These are phyloP conservation scores for Colletotrichum acutatum DNA, from an alignment of 2,329 filamentous ascomycete species.

Conservation along the genomic window DNA sequence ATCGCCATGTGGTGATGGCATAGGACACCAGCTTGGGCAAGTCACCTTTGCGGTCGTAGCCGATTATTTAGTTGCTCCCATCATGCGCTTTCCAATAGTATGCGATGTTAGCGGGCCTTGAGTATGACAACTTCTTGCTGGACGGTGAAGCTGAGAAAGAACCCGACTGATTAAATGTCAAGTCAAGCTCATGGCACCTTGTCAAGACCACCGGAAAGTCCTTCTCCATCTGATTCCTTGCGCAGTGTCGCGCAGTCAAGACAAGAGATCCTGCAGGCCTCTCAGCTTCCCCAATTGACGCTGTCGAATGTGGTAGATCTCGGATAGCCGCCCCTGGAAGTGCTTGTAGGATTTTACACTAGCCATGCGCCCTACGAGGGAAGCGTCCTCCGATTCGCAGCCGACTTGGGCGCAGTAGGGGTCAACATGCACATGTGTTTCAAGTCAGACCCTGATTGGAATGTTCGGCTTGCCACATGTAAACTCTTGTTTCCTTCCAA, in stretches of 20 bases:
- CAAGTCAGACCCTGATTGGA: neutral
- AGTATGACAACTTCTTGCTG: neutral
- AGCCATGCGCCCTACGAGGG: neutral
- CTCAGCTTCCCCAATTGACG: neutral
- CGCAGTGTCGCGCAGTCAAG: neutral
- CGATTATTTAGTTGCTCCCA: neutral
- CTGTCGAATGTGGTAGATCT: neutral
- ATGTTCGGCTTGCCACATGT: neutral
- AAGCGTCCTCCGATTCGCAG: neutral
- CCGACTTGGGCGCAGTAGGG: neutral
- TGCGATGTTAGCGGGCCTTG: neutral
- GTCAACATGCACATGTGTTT: neutral
- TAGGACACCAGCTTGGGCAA: neutral
- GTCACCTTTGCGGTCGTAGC: neutral
- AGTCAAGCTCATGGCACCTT: neutral
- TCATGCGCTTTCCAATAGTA: too few relatives aligned
- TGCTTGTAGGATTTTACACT: neutral
- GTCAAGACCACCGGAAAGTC: neutral
- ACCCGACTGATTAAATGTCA: neutral
- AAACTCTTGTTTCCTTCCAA: neutral
- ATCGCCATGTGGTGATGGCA: neutral
- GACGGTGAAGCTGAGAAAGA: neutral
- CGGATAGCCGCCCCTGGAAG: neutral
- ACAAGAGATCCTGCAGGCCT: neutral
- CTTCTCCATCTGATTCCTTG: neutral